Conservation (phyloP, 2,329 filamentous ascomycete species). For the Fusarium citri region DNA sequence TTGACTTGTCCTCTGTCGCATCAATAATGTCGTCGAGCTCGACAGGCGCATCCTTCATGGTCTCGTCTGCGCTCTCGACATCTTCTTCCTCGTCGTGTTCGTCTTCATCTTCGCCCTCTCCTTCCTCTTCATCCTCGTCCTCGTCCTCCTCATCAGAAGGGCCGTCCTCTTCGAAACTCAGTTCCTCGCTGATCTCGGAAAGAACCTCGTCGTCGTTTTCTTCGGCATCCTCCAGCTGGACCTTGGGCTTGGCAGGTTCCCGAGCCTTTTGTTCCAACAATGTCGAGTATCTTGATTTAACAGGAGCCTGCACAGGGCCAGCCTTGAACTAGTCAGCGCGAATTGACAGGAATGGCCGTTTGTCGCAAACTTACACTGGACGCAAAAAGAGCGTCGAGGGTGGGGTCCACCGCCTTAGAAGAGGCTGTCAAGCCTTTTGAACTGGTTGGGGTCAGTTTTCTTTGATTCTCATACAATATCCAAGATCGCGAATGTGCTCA, state of each 20-base stretch:
- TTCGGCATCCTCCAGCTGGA: slow-evolving; percentile 48
- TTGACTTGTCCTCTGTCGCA: slow-evolving; percentile 51
- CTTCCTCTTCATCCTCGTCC: slow-evolving; percentile 36
- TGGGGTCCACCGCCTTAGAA: slow-evolving; percentile 73
- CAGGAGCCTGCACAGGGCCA: slow-evolving; percentile 62
- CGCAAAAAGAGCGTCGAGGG: slow-evolving; percentile 76
- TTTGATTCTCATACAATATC: slow-evolving; percentile 4
- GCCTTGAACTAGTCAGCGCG: slow-evolving; percentile 52
- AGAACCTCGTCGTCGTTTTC: slow-evolving; percentile 51
- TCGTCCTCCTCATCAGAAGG: slow-evolving; percentile 44
- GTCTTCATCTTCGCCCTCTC: slow-evolving; percentile 42
- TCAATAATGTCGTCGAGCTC: slow-evolving; percentile 54
- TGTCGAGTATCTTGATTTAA: slow-evolving; percentile 59
- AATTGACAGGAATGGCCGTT: slow-evolving; percentile 6
- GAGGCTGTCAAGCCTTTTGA: slow-evolving; percentile 57
- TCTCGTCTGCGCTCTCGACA: slow-evolving; percentile 55
- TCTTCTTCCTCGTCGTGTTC: slow-evolving; percentile 48
- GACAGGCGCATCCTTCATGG: slow-evolving; percentile 50
- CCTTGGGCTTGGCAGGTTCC: slow-evolving; percentile 41
- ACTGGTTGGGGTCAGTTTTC: slow-evolving; percentile 47
- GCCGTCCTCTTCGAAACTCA: slow-evolving; percentile 50
- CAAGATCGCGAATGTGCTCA: slow-evolving; percentile 5
- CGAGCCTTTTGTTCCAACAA: slow-evolving; percentile 51
- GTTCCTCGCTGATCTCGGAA: slow-evolving; percentile 51
- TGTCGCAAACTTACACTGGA: slow-evolving; percentile 70